phyloP scores from a whole-genome alignment of 768 basidiomycete genomes.

The Mrakia frigida region DNA sequence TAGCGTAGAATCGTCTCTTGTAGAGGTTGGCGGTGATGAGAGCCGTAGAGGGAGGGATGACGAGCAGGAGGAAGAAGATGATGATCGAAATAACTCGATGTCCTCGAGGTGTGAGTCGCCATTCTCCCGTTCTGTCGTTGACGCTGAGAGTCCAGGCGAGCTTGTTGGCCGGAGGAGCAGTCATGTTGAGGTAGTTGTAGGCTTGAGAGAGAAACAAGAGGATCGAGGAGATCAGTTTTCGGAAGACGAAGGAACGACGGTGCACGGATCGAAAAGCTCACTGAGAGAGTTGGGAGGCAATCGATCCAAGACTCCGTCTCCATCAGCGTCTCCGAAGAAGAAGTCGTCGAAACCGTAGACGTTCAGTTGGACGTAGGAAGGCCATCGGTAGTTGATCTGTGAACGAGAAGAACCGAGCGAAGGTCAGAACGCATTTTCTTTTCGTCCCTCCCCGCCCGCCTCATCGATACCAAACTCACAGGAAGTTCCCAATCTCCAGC shows the following conservation, averaged over 20 bases:
- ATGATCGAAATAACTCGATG: constrained; percentile 69
- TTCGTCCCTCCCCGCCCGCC: background rate
- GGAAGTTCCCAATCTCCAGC: constrained; percentile 69
- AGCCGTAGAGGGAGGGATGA: constrained; percentile 83
- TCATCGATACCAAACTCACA: background rate
- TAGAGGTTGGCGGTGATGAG: constrained; percentile 74
- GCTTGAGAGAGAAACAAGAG: constrained; percentile 39
- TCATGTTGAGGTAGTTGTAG: constrained; percentile 83
- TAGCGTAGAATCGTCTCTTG: constrained; percentile 78
- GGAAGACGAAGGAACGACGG: background rate
- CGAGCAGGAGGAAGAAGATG: constrained; percentile 74
- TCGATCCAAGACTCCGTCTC: constrained; percentile 80
- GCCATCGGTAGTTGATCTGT: constrained; percentile 80
- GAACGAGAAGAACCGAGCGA: background rate
- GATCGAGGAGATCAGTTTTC: background rate
- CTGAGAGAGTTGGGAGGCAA: constrained; percentile 69
- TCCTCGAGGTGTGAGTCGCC: constrained; percentile 76
- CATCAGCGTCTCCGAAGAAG: constrained; percentile 86
- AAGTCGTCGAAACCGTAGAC: constrained; percentile 86
- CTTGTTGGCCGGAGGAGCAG: constrained; percentile 68
- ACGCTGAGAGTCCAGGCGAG: constrained; percentile 79
- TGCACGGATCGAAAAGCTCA: background rate
- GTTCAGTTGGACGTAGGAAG: constrained; percentile 81
- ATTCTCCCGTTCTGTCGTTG: constrained; percentile 68
- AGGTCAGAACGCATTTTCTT: background rate